A percentile compares a stretch with the other conserved stretches of the same genome.
Conservation (phyloP, 352 stramenopile species). For the Phytopythium mirpurense region DNA sequence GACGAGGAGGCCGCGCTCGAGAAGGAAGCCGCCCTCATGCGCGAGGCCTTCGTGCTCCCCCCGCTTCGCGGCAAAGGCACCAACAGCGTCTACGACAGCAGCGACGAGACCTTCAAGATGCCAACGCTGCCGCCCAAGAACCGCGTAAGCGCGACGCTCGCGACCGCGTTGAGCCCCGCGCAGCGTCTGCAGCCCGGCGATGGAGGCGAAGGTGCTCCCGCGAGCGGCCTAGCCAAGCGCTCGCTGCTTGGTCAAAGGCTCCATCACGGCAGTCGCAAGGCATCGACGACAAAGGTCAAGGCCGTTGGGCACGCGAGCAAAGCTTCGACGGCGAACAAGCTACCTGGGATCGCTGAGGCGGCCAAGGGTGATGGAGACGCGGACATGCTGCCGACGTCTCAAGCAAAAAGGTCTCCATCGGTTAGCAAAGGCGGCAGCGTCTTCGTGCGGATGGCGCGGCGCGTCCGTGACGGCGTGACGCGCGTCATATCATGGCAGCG, state of each 20-base stretch:
- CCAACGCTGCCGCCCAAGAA: constrained; percentile 57
- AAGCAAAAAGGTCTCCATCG: background rate
- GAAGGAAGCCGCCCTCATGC: constrained; percentile 69
- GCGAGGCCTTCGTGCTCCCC: constrained; percentile 73
- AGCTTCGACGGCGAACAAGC: background rate
- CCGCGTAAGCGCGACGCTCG: constrained; percentile 8
- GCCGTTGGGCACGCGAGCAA: background rate
- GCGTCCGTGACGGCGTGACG: background rate
- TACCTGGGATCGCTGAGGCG: background rate
- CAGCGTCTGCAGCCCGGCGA: background rate
- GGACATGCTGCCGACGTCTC: background rate
- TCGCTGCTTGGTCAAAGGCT: background rate
- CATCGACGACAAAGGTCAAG: background rate
- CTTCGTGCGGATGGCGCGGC: background rate
- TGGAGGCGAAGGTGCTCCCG: background rate
- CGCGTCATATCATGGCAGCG: constrained; percentile 3
- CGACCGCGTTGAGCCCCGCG: background rate
- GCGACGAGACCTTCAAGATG: constrained; percentile 79
- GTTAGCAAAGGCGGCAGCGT: background rate
- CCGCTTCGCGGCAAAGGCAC: constrained; percentile 58
- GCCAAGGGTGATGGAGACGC: background rate
- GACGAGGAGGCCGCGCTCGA: constrained; percentile 66
- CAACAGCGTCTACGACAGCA: constrained; percentile 47
- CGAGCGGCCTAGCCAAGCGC: background rate
- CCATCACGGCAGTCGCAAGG: background rate